These are phyloP conservation scores for Yarrowia bubula DNA, from an alignment of 805 yeast species.

Conservation along the genomic window DNA sequence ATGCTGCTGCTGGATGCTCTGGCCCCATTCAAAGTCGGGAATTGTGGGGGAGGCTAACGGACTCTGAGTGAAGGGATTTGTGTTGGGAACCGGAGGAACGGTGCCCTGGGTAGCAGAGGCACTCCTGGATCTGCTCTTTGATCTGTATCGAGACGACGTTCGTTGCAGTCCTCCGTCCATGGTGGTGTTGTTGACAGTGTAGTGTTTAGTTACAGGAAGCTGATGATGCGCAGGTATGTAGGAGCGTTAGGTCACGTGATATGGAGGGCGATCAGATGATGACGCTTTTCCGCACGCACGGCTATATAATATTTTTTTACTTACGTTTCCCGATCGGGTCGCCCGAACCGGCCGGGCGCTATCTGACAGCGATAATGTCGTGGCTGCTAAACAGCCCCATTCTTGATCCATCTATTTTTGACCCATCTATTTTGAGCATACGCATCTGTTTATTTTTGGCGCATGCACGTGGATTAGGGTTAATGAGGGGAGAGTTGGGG, in stretches of 20 bases:
- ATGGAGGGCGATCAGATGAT: no score
- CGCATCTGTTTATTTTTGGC: neutral
- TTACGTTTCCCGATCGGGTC: neutral
- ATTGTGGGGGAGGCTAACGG: constrained; percentile 2
- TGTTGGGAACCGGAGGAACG: neutral
- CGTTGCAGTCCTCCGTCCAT: constrained; percentile 14
- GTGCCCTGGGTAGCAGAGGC: neutral
- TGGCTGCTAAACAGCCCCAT: no score
- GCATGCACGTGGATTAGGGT: constrained; percentile 20
- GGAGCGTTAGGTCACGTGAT: constrained; percentile 7
- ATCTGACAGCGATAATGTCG: neutral
- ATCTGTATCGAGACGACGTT: constrained; percentile 8
- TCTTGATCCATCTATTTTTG: neutral
- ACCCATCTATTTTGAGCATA: neutral
- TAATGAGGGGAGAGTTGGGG: neutral
- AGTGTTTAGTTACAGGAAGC: neutral
- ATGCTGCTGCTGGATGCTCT: neutral
- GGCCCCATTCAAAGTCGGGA: constrained; percentile 20
- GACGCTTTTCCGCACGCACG: neutral
- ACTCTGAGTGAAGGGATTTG: constrained; percentile 2
- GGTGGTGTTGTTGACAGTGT: neutral
- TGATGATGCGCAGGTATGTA: neutral
- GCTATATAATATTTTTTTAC: neutral
- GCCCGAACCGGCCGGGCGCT: neutral
- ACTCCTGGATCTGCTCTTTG: neutral